Conservation (phyloP, 805 yeast genomes). For the Kregervanrija pseudodelftensis region DNA sequence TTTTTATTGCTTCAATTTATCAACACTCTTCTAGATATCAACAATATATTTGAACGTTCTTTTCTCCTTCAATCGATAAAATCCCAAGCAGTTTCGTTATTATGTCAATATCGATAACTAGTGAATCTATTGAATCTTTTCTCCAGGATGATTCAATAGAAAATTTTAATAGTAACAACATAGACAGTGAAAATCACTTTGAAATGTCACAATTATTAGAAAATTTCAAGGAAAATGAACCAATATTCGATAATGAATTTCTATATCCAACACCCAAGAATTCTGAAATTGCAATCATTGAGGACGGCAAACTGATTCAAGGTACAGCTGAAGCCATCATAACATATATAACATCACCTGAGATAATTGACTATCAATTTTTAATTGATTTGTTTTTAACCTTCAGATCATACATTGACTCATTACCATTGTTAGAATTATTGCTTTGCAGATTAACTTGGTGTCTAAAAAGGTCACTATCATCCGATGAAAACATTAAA, state of each 20-base stretch:
- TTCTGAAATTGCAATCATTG: slow-evolving; percentile 22
- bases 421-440: slow-evolving; percentile 52
- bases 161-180: neutral
- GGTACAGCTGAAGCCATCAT: slow-evolving; percentile 37
- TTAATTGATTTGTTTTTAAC: slow-evolving; percentile 84
- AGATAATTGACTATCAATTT: slow-evolving; percentile 66
- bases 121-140: too few species aligned
- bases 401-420: slow-evolving; percentile 60
- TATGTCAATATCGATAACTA: too few species aligned
- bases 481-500: slow-evolving; percentile 17
- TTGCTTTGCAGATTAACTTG: slow-evolving; percentile 63
- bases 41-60: too few species aligned
- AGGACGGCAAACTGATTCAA: slow-evolving; percentile 10
- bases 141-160: neutral
- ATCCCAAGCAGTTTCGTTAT: too few species aligned
- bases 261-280: slow-evolving; percentile 28
- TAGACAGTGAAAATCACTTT: neutral
- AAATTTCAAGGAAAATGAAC: slow-evolving; percentile 27
- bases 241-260: slow-evolving; percentile 26
- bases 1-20: too few species aligned
- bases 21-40: too few species aligned
- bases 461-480: slow-evolving; percentile 41
- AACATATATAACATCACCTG: slow-evolving; percentile 64
- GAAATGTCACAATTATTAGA: slow-evolving; percentile 17
- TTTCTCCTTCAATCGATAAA: too few species aligned